Evolutionary conservation across 208 protist species (phyloP).

Genomic region (Leishmania braziliensis): DNA sequence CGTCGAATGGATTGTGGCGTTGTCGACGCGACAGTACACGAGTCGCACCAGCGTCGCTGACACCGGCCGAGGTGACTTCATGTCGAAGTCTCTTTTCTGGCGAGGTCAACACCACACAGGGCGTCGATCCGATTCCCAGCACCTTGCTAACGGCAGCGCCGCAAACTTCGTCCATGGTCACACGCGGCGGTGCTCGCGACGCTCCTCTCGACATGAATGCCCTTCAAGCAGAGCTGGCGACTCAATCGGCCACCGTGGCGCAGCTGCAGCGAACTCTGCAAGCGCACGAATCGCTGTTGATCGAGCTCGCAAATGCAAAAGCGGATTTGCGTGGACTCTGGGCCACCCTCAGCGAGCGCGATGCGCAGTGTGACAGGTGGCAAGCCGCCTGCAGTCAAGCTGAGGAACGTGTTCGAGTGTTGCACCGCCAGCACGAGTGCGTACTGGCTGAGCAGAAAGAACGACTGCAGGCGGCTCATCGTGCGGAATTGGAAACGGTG

Average conservation of each 20-base stretch:
- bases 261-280: constrained; percentile 22
- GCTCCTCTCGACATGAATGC: not conserved
- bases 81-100: not conserved
- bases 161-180: not conserved
- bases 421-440: constrained; percentile 22
- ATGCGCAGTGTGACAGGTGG: constrained; percentile 20
- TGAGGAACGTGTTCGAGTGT: constrained; percentile 5
- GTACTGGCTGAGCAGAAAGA: constrained; percentile 36
- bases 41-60: not conserved
- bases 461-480: constrained; percentile 37
- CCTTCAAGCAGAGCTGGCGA: constrained; percentile 16
- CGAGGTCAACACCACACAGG: not conserved
- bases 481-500: constrained; percentile 40
- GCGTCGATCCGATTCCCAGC: not conserved
- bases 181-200: not conserved
- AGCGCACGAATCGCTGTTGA: constrained; percentile 23
- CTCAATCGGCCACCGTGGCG: constrained; percentile 16
- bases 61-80: not conserved
- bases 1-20: too few relatives aligned
- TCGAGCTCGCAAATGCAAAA: constrained; percentile 19
- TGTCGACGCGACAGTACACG: too few relatives aligned
- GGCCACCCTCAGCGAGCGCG: constrained; percentile 10
- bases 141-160: not conserved
- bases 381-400: constrained; percentile 11
- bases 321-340: constrained; percentile 7